These are phyloP conservation scores for Xylaria arbuscula DNA, from an alignment of 2,329 filamentous ascomycete genomes.

Conservation along the genomic window DNA sequence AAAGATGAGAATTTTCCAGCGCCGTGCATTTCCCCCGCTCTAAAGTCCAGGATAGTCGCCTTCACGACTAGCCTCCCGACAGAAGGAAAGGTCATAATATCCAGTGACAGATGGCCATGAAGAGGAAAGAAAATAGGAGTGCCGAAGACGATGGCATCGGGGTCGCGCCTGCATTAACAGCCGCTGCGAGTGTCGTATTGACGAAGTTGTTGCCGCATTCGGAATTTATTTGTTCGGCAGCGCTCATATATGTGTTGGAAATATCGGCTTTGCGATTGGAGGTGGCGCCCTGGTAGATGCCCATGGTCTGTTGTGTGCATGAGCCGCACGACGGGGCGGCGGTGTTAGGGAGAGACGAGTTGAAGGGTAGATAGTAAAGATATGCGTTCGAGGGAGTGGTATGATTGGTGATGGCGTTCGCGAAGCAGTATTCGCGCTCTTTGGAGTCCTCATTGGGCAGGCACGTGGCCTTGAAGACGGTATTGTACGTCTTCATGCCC, in stretches of 20 bases:
- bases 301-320: conserved; percentile 85
- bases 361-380: conserved; percentile 87
- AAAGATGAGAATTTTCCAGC: conserved; percentile 17
- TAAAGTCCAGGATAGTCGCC: conserved; percentile 6
- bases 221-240: conserved; percentile 78
- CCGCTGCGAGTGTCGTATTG: conserved; percentile 63
- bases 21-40: conserved; percentile 20
- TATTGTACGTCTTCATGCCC: conserved; percentile 80
- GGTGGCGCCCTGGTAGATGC: conserved; percentile 77
- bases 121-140: conserved; percentile 43
- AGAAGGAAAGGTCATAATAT: conserved; percentile 34
- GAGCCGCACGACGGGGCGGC: conserved; percentile 78
- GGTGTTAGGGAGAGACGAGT: conserved; percentile 73
- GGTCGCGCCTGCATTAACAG: conserved; percentile 41
- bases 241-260: conserved; percentile 73
- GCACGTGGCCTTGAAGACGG: conserved; percentile 84
- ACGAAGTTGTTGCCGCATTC: conserved; percentile 69
- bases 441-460: conserved; percentile 72
- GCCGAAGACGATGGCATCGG: conserved; percentile 37
- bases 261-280: conserved; percentile 74
- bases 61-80: neutral
- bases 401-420: conserved; percentile 82
- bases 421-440: conserved; percentile 80
- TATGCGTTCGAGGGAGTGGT: conserved; percentile 78
- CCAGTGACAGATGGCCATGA: conserved; percentile 44